Evolutionary conservation across 2,329 filamentous ascomycete species (phyloP).

Genomic region (Pseudogymnoascus sp.): DNA sequence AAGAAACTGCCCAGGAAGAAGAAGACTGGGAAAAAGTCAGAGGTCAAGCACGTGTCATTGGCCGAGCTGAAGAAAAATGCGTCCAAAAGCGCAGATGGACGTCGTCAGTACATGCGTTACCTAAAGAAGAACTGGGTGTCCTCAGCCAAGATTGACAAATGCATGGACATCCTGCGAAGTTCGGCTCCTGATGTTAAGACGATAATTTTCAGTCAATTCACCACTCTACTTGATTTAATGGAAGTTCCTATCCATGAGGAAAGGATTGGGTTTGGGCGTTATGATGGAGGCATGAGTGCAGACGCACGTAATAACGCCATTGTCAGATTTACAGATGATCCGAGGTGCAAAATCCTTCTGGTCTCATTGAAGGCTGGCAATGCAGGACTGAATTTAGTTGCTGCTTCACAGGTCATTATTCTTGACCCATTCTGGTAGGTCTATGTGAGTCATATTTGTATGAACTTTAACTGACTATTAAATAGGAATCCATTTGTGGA

Average conservation of each 20-base stretch:
- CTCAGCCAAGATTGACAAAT: slow-evolving; percentile 54
- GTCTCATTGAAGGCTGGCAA: slow-evolving; percentile 75
- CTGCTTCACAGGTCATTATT: slow-evolving; percentile 77
- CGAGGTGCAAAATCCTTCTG: slow-evolving; percentile 58
- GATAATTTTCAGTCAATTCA: slow-evolving; percentile 76
- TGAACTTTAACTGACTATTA: background rate
- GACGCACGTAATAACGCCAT: slow-evolving; percentile 58
- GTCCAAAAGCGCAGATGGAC: slow-evolving; percentile 51
- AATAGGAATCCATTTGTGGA: slow-evolving; percentile 71
- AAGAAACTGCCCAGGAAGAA: slow-evolving; percentile 20
- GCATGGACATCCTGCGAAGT: slow-evolving; percentile 28
- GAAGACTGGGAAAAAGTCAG: slow-evolving; percentile 24
- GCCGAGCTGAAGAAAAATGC: slow-evolving; percentile 61
- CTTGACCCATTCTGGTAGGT: slow-evolving; percentile 78
- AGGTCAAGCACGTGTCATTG: slow-evolving; percentile 38
- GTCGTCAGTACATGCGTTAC: slow-evolving; percentile 61
- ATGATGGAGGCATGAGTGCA: slow-evolving; percentile 67
- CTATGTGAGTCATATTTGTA: background rate
- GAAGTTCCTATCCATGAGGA: slow-evolving; percentile 60
- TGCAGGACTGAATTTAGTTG: slow-evolving; percentile 75
- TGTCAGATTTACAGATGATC: slow-evolving; percentile 52
- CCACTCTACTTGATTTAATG: slow-evolving; percentile 66
- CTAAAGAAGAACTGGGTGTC: slow-evolving; percentile 63
- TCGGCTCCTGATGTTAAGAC: slow-evolving; percentile 54
- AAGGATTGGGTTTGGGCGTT: slow-evolving; percentile 48